These are phyloP conservation scores for Candida sonorensis DNA, from an alignment of 805 yeast species.

Conservation along the genomic window DNA sequence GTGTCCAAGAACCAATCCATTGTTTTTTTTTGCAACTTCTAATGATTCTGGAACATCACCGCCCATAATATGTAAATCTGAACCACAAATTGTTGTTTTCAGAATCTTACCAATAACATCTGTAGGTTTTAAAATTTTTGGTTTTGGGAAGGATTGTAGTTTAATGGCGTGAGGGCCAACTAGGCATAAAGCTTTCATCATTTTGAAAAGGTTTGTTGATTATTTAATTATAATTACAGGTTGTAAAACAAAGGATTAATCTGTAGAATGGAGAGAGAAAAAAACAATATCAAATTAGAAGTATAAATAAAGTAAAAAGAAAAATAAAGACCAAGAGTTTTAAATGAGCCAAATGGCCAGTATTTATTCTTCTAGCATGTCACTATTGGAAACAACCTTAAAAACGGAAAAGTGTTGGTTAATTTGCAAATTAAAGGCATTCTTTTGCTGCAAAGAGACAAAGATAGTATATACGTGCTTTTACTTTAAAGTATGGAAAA, in stretches of 20 bases:
- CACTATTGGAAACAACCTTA: too few relatives aligned
- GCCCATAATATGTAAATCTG: slow-evolving; percentile 55
- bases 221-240: neutral
- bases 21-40: slow-evolving; percentile 23
- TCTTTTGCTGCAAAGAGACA: too few relatives aligned
- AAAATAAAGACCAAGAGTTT: too few relatives aligned
- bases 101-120: slow-evolving; percentile 52
- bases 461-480: too few relatives aligned
- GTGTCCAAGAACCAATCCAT: slow-evolving; percentile 44
- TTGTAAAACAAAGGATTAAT: too few relatives aligned
- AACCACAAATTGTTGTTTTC: slow-evolving; percentile 59
- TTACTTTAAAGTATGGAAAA: too few relatives aligned
- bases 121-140: slow-evolving; percentile 37
- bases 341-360: too few relatives aligned
- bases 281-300: too few relatives aligned
- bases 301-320: too few relatives aligned
- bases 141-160: slow-evolving; percentile 34
- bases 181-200: slow-evolving; percentile 43
- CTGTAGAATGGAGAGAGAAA: neutral
- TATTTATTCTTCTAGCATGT: too few relatives aligned
- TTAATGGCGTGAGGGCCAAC: slow-evolving; percentile 36
- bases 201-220: slow-evolving; percentile 4
- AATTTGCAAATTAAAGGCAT: too few relatives aligned
- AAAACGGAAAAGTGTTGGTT: too few relatives aligned
- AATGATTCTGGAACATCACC: slow-evolving; percentile 53